Evolutionary conservation across 805 yeast species (phyloP), one percentile per base, ranked within the genome.

Genomic region (Metahyphopichia silvanorum): DNA sequence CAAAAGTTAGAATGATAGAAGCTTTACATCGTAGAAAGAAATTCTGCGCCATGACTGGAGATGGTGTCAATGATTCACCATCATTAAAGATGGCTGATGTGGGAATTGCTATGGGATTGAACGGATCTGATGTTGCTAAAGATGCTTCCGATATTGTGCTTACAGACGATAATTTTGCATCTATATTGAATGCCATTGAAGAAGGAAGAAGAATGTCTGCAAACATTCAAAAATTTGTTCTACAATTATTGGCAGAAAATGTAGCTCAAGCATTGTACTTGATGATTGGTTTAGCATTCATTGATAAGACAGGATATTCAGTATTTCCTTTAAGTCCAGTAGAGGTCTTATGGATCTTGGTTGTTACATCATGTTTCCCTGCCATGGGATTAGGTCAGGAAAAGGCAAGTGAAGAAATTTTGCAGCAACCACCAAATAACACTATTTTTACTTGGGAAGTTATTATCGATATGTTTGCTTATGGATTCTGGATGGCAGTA

Each of bases 101-200:
- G 35, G 91, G 91, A 43, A 82, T 83, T 55, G 87, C 91, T 8
- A 83, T 83, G 91, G 91, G 91, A 29, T 44, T 60, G 21, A 75
- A 81, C 39, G 91, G 91, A 4, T 78, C 86, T 9, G 91, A 83
- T 62, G 91, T 83, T 25, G 91, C 91, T n/a, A 83, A 83, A 54
- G 86, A 82, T 53, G 87, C 88, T 5, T 71, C 84, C 27, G 91
- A 83, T 55, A 81, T 83, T 55, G 85, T 83, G 12, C 67, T 83
- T 31, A 71, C 82, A 15, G 68, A 62, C 36, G 91, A 83, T 53
- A 83, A 83, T 55, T 83, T 83, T 58, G 85, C 89, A 4, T 81
- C 89, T 12, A 83, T 83, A 51, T 68, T 82, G 34, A 78, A 79
- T 54, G 91, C 87, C 10, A 74, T 83, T 36, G 87, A 82, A 53